phyloP scores from a whole-genome alignment of 139 green algal genomes.

The Chlamydomonas sp. region DNA sequence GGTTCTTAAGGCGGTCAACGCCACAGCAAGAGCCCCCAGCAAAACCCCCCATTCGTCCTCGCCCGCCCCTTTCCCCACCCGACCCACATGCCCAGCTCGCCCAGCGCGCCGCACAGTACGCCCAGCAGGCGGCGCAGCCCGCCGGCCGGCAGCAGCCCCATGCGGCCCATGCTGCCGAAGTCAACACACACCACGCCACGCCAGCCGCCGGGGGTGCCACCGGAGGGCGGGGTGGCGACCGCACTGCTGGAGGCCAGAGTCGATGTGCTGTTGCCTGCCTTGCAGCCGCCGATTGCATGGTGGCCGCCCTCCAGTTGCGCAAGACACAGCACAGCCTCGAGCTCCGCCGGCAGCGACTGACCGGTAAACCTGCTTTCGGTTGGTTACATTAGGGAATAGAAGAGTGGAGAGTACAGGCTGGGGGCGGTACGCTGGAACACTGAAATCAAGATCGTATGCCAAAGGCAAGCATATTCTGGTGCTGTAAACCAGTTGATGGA shows the following conservation, averaged over 20 bases:
- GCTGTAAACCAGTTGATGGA: neutral
- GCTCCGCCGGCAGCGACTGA: neutral
- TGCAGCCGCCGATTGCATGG: neutral
- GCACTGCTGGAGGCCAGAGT: neutral
- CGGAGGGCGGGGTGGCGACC: neutral
- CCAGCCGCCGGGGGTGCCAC: neutral
- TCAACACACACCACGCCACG: slow-evolving; percentile 46
- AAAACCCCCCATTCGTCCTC: neutral
- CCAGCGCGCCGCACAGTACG: slow-evolving; percentile 49
- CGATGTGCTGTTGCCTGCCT: neutral
- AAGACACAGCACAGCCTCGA: neutral
- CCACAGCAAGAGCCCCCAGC: too few relatives aligned
- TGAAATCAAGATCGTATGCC: neutral
- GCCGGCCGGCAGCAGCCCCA: slow-evolving; percentile 62
- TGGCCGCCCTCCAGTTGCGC: neutral
- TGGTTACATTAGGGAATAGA: too few relatives aligned
- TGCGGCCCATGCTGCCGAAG: slow-evolving; percentile 66
- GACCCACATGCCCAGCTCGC: slow-evolving; percentile 1
- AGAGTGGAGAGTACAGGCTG: neutral
- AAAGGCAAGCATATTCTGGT: neutral
- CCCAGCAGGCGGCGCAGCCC: slow-evolving; percentile 37
- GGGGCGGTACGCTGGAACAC: too few relatives aligned
- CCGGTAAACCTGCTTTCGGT: neutral
- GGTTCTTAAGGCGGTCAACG: too few relatives aligned
- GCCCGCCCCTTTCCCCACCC: neutral